phyloP scores from a whole-genome alignment of 495 filamentous ascomycete genomes.

The Hypoxylon cercidicola region DNA sequence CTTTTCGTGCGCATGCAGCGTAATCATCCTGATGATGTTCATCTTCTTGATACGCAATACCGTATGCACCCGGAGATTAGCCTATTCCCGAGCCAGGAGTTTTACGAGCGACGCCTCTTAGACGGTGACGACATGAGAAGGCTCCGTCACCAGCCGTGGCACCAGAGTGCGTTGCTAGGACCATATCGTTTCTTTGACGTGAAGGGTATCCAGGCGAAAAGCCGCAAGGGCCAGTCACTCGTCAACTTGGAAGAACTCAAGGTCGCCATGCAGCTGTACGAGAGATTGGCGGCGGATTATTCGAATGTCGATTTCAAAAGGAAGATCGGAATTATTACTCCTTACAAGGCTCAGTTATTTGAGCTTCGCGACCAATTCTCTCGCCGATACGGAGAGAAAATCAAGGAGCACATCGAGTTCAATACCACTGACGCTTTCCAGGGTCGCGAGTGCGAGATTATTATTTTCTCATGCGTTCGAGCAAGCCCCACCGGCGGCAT shows the following conservation, averaged over 20 bases:
- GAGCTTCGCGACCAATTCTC: slow-evolving; percentile 79
- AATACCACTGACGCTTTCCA: slow-evolving; percentile 99
- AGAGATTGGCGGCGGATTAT: slow-evolving; percentile 79
- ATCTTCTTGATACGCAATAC: slow-evolving; percentile 94
- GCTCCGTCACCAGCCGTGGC: slow-evolving; percentile 83
- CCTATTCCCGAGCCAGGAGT: slow-evolving; percentile 84
- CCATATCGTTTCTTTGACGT: slow-evolving; percentile 99
- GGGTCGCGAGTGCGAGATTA: slow-evolving; percentile 94
- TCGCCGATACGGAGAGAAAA: slow-evolving; percentile 73
- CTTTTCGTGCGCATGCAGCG: slow-evolving; percentile 97
- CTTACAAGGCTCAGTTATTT: slow-evolving; percentile 92
- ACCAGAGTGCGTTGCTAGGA: slow-evolving; percentile 78
- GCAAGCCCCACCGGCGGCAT: slow-evolving; percentile 89
- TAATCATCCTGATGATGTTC: slow-evolving; percentile 89
- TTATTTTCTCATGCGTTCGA: slow-evolving; percentile 98
- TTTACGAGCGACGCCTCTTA: slow-evolving; percentile 87
- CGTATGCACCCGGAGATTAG: slow-evolving; percentile 99
- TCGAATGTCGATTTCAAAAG: slow-evolving; percentile 72
- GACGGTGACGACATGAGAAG: slow-evolving; percentile 85
- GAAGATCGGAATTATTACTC: slow-evolving; percentile 96
- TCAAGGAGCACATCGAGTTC: slow-evolving; percentile 86
- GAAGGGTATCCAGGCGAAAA: slow-evolving; percentile 82
- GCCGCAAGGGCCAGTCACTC: slow-evolving; percentile 83
- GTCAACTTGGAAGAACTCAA: slow-evolving; percentile 88
- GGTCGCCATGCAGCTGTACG: slow-evolving; percentile 84